Base-by-base conservation (phyloP, 2,329 filamentous ascomycete genomes). In the Fusarium veterinarium region DNA sequence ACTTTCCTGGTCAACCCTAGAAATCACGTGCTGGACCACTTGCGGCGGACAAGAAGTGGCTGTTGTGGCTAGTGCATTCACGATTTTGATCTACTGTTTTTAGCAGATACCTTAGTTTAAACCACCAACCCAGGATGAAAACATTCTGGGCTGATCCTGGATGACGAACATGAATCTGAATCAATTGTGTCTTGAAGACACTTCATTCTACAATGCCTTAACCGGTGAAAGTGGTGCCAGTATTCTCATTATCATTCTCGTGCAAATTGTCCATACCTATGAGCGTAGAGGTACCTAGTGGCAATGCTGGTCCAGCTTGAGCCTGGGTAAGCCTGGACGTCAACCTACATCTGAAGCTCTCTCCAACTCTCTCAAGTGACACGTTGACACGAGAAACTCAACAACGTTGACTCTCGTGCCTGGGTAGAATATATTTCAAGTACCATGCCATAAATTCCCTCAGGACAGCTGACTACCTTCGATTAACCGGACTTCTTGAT, bases 21-120 rank as follows among this genome's bases (percentile, higher is more conserved):
- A 31, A 25, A 65, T 83, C 81, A 83, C 81, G 81, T 83, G 81
- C 28, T 6, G 7, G 2, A 2, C 17, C 17, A n/a, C 12, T 28
- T n/a, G 33, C 9, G 20, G 46, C 6, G 17, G 23, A 25, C 14
- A 38, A 28, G 20, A n/a, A n/a, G 49, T 38, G 33, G 33, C 49
- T 20, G 9, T 10, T 28, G 49, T 38, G 33, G 23, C 48, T 52
- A 20, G 33, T 37, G 17, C 33, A n/a, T 16, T 38, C 33, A 20
- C 35, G 33, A 16, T 28, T 38, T 37, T 12, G 13, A 20, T 38
- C 23, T 12, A 13, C 12, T 31, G n/a, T 19, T 35, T 52, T 52
- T 51, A 10, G 8, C 16, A 31, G 20, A 16, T 23, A 25, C 23
- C 23, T 25, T 25, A 33, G 30, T 23, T 31, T 23, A 19, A 33